Base-by-base conservation (phyloP, 352 stramenopile species). In the Phytopythium kandeliae region DNA sequence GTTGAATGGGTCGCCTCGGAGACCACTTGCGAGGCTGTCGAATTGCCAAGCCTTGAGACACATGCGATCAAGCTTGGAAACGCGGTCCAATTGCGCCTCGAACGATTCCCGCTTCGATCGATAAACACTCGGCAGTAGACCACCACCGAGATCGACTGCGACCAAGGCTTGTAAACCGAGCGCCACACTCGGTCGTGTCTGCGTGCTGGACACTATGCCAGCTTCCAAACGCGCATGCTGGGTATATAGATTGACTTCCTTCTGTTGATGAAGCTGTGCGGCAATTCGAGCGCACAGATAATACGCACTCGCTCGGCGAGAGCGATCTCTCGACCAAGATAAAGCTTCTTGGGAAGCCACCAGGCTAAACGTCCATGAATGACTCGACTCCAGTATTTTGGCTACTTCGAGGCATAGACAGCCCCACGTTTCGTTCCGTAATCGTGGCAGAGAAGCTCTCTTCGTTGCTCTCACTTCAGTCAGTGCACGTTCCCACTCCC, bases 61-160 rank as follows among this genome's bases (percentile, higher is more conserved):
- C 69, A 86, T 77, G 16, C 78, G 68, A 37, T 89, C 74, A 6
- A 89, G 70, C 46, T 86, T 89, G 16, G 64, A 44, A 0, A 84
- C 40, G 3, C 71, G 72, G 28, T 74, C 66, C 0, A 86, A 58
- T 12, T 63, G 70, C 15, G 30, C 55, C 9, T 44, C 37, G 40
- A 86, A 89, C 2, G 68, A 22, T 25, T 86, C 71, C 11, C 48
- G 35, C 15, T 58, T 72, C 0, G 69, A 71, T 2, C 70, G 38
- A n/a, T 50, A 57, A 13, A 68, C 44, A 25, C 71, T 68, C 3
- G 47, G 57, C 13, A 60, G 69, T 6, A 74, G 47, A 2, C 65
- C 72, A n/a, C 61, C 45, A n/a, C 28, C n/a, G 12, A 11, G 63
- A n/a, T 67, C 36, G 10, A 86, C 54, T 24, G 74, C 65, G 6